Conservation (phyloP, 2,329 filamentous ascomycete species). For the Xylaria hypoxylon region DNA sequence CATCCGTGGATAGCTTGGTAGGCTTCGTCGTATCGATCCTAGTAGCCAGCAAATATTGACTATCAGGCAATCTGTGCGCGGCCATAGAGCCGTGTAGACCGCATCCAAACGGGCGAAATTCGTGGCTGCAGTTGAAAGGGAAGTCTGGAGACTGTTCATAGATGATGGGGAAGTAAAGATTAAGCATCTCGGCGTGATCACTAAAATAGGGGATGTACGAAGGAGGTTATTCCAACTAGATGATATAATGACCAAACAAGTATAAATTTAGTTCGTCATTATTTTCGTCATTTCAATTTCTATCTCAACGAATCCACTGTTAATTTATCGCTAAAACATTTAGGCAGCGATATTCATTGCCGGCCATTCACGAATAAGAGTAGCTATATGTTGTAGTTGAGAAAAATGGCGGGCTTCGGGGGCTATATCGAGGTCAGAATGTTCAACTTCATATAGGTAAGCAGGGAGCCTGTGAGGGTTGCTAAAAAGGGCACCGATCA, state of each 20-base stretch:
- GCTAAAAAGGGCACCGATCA: background rate
- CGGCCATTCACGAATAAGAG: too few relatives aligned
- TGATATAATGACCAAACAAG: too few relatives aligned
- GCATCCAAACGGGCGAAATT: background rate
- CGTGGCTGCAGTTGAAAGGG: slow-evolving; percentile 1
- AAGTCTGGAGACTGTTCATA: background rate
- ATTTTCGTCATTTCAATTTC: too few relatives aligned
- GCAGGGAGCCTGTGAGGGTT: background rate
- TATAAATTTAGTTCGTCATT: too few relatives aligned
- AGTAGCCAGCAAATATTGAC: background rate
- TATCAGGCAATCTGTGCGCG: background rate
- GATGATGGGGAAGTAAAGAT: background rate
- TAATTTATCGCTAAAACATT: too few relatives aligned
- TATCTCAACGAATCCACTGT: too few relatives aligned
- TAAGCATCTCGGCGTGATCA: background rate
- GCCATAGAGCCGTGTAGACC: background rate
- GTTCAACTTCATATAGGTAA: background rate
- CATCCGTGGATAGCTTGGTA: background rate
- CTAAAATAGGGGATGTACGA: too few relatives aligned
- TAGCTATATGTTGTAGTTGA: too few relatives aligned
- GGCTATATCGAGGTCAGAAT: background rate
- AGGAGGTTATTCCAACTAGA: too few relatives aligned
- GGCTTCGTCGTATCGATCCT: slow-evolving; percentile 1
- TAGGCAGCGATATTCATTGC: too few relatives aligned
- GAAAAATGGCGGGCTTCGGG: background rate